A percentile compares a stretch with the other conserved stretches of the same genome.
These are phyloP conservation scores for Luvunga scandens DNA, from an alignment of 345 rosid species.

Conservation along the genomic window DNA sequence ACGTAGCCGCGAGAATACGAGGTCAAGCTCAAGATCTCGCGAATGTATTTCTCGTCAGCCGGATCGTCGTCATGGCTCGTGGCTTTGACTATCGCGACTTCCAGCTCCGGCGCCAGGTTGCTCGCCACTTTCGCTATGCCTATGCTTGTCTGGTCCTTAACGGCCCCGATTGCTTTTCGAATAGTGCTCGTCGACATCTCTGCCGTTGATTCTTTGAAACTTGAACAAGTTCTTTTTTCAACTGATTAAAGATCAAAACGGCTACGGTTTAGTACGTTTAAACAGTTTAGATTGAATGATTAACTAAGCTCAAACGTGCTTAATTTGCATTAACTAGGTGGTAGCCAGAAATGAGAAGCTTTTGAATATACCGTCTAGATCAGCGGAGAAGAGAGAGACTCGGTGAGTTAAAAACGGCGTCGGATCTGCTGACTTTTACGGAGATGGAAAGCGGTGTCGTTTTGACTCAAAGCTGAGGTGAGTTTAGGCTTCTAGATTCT, in stretches of 20 bases:
- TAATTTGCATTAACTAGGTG: not conserved
- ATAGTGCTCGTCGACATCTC: conserved; percentile 72
- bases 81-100: conserved; percentile 90
- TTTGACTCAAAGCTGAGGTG: not conserved
- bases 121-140: conserved; percentile 75
- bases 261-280: conserved; percentile 6
- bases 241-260: not conserved
- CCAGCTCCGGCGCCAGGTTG: conserved; percentile 87
- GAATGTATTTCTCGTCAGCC: conserved; percentile 69
- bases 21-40: conserved; percentile 74
- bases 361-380: conserved; percentile 29
- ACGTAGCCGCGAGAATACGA: conserved; percentile 82
- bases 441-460: conserved; percentile 6
- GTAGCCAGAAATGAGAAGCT: not conserved
- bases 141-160: conserved; percentile 79
- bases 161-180: conserved; percentile 80
- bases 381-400: conserved; percentile 11
- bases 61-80: conserved; percentile 95
- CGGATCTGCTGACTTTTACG: too few species aligned
- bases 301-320: not conserved
- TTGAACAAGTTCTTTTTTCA: not conserved
- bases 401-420: conserved; percentile 8
- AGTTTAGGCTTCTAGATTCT: not conserved
- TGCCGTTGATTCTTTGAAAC: conserved; percentile 6
- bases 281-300: not conserved